Evolutionary conservation across 2,329 filamentous ascomycete genomes (phyloP).

Genomic region (Gaeumannomyces sp.): DNA sequence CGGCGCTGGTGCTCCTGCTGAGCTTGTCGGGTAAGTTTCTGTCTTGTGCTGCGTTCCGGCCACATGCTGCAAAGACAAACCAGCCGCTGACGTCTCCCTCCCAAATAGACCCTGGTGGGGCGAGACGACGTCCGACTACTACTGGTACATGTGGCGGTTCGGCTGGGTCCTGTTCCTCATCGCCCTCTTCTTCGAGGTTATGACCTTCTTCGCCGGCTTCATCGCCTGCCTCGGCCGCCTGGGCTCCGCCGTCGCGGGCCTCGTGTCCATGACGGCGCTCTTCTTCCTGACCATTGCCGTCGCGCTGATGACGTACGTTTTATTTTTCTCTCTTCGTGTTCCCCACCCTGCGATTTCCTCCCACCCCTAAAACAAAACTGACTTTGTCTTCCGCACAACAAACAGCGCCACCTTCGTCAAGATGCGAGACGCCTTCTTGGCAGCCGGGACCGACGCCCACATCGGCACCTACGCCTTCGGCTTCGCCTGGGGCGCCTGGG

Average conservation of each 20-base stretch:
- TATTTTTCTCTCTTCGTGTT: constrained; percentile 7
- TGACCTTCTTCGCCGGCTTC: constrained; percentile 62
- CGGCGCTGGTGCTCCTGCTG: constrained; percentile 36
- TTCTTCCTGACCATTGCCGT: constrained; percentile 64
- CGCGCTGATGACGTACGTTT: constrained; percentile 67
- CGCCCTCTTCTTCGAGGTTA: constrained; percentile 67
- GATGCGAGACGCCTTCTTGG: constrained; percentile 60
- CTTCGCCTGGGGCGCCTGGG: constrained; percentile 70
- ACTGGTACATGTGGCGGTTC: constrained; percentile 84
- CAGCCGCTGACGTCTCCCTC: background rate
- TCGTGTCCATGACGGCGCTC: constrained; percentile 53
- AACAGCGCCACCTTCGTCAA: constrained; percentile 56
- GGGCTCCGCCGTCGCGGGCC: constrained; percentile 59
- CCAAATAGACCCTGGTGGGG: constrained; percentile 33
- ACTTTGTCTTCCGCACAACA: background rate
- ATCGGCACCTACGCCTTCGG: constrained; percentile 66
- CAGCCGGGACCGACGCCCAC: constrained; percentile 46
- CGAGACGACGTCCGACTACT: constrained; percentile 50
- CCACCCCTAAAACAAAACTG: background rate
- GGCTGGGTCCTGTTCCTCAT: constrained; percentile 90
- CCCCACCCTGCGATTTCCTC: background rate
- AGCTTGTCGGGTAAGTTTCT: constrained; percentile 37
- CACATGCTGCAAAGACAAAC: too few species aligned
- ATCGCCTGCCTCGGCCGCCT: constrained; percentile 66
- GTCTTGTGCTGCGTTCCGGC: too few species aligned